phyloP scores from a whole-genome alignment of 768 basidiomycete genomes.

The Naematelia encephala region DNA sequence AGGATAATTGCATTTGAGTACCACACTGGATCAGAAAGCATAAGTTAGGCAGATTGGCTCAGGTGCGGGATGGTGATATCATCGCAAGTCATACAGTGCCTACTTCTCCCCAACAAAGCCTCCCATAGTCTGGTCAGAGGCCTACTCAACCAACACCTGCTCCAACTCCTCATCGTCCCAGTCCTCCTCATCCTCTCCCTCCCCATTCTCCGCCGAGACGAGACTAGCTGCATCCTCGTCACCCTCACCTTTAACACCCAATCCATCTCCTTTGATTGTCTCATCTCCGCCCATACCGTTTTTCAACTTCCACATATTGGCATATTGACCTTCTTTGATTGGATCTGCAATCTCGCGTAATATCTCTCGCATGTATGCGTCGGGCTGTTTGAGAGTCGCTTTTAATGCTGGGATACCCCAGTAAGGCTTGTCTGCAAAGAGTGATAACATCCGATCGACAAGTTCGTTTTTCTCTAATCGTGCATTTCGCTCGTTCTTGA shows the following conservation, averaged over 20 bases:
- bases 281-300: background rate
- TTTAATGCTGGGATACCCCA: constrained; percentile 56
- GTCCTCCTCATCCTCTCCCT: constrained; percentile 2
- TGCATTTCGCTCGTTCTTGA: constrained; percentile 68
- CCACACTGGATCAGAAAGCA: background rate
- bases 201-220: constrained; percentile 5
- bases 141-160: constrained; percentile 14
- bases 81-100: no score
- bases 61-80: no score
- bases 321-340: constrained; percentile 31
- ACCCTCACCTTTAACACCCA: constrained; percentile 15
- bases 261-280: constrained; percentile 1
- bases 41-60: background rate
- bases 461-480: constrained; percentile 86
- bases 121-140: no score
- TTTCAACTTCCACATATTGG: constrained; percentile 36
- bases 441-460: constrained; percentile 72
- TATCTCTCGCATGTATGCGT: constrained; percentile 36
- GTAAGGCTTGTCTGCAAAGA: constrained; percentile 73
- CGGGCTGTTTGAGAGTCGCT: constrained; percentile 31
- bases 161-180: constrained; percentile 28
- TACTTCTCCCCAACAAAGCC: no score
- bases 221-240: constrained; percentile 8
- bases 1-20: no score
- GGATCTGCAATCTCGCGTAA: constrained; percentile 36